phyloP scores from a whole-genome alignment of 306 rosid genomes.

The Myrica gale region DNA sequence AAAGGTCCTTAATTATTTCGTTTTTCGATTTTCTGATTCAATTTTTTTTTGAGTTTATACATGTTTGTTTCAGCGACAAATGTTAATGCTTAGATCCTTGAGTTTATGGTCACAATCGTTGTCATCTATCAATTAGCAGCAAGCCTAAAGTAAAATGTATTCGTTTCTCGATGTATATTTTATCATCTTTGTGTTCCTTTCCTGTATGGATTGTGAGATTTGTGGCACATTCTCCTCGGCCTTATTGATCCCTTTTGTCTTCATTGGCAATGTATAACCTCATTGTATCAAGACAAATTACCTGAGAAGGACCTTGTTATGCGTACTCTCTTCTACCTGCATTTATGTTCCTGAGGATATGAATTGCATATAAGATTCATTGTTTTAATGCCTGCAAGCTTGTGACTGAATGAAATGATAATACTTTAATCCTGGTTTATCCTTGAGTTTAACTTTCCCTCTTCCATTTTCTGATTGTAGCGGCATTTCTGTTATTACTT shows the following conservation, averaged over 20 bases:
- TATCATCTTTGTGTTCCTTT: conserved; percentile 6
- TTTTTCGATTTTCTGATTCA: neutral
- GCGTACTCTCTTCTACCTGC: conserved; percentile 17
- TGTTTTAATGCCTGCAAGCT: neutral
- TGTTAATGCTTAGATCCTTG: neutral
- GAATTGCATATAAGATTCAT: neutral
- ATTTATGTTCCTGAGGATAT: neutral
- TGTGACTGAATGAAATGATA: neutral
- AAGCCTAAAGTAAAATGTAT: conserved; percentile 6
- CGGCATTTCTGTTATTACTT: neutral
- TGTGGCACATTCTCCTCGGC: neutral
- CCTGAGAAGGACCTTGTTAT: conserved; percentile 18
- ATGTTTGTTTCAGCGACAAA: neutral
- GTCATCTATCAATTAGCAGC: conserved; percentile 5
- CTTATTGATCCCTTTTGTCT: conserved; percentile 12
- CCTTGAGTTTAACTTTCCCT: neutral
- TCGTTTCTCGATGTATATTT: conserved; percentile 8
- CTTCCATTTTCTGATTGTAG: neutral
- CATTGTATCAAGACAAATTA: neutral
- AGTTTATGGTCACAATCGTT: conserved; percentile 9
- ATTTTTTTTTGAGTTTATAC: neutral
- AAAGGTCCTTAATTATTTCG: neutral
- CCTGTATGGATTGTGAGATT: conserved; percentile 7
- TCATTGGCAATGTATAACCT: conserved; percentile 9
- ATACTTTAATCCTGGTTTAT: neutral